Percentiles rank a stretch among this genome's conserved stretches.
phyloP scores from a whole-genome alignment of 208 protist species.

The Crithidia expoeki region DNA sequence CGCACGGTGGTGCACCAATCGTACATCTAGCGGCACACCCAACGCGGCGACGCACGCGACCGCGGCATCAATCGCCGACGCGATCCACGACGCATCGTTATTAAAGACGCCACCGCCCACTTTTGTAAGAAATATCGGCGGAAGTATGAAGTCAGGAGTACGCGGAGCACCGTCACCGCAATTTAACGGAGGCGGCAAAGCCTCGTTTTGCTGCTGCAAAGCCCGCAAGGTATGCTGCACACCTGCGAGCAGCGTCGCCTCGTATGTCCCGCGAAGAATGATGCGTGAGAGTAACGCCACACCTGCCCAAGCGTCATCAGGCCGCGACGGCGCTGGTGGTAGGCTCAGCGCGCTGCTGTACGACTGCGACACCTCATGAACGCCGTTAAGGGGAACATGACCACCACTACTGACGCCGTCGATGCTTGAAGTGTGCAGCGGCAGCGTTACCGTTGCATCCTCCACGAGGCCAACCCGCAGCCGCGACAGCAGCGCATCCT shows the following conservation, averaged over 20 bases:
- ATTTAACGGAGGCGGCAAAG: neutral
- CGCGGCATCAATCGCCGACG: conserved; percentile 26
- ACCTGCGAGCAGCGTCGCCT: conserved; percentile 53
- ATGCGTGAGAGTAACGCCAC: conserved; percentile 31
- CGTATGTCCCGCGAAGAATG: conserved; percentile 51
- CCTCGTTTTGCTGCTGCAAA: conserved; percentile 13
- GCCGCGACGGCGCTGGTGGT: neutral
- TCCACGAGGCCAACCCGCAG: conserved; percentile 53
- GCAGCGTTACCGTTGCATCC: conserved; percentile 46
- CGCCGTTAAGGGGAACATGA: neutral
- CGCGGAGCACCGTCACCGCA: too few relatives aligned
- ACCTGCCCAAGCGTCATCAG: conserved; percentile 3
- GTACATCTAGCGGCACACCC: conserved; percentile 46
- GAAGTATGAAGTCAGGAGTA: neutral
- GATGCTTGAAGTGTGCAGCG: neutral
- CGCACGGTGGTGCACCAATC: conserved; percentile 41
- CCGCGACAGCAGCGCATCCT: conserved; percentile 19
- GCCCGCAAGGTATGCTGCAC: conserved; percentile 45
- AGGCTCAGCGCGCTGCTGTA: conserved; percentile 63
- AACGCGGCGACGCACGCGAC: conserved; percentile 17
- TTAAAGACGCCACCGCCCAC: conserved; percentile 59
- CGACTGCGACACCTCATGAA: conserved; percentile 47
- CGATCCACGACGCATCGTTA: conserved; percentile 49
- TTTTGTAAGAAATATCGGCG: conserved; percentile 56
- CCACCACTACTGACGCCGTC: neutral